Evolutionary conservation across 768 basidiomycete species (phyloP).

Genomic region (Gloeostereum incarnatum): DNA sequence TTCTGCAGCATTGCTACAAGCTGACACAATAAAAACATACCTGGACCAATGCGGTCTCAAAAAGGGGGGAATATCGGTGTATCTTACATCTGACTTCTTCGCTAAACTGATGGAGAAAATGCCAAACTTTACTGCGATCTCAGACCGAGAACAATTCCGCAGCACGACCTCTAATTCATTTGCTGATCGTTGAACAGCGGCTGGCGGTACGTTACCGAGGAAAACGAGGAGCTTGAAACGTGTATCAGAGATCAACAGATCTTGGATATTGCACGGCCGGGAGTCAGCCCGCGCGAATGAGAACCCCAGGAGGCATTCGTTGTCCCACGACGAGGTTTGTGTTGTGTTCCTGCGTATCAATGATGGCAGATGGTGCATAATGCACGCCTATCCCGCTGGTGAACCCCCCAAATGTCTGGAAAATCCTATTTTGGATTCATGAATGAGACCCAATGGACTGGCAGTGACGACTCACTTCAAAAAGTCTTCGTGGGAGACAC

Average conservation of each 20-base stretch:
- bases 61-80: conserved; percentile 34
- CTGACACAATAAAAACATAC: conserved; percentile 20
- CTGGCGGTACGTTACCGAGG: conserved; percentile 29
- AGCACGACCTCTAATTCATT: conserved; percentile 13
- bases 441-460: background rate
- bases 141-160: conserved; percentile 19
- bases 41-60: conserved; percentile 53
- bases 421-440: conserved; percentile 22
- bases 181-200: conserved; percentile 14
- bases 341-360: conserved; percentile 29
- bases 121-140: conserved; percentile 26
- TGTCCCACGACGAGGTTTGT: conserved; percentile 36
- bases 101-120: conserved; percentile 28
- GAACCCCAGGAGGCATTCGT: conserved; percentile 38
- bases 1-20: background rate
- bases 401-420: conserved; percentile 45
- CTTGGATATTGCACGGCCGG: conserved; percentile 43
- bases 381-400: conserved; percentile 46
- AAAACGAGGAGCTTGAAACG: conserved; percentile 51
- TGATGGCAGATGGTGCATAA: conserved; percentile 39
- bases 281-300: conserved; percentile 43
- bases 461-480: conserved; percentile 21
- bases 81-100: conserved; percentile 27
- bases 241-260: conserved; percentile 38
- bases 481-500: conserved; percentile 46